Evolutionary conservation across 495 filamentous ascomycete species (phyloP), one percentile per base, ranked within the genome.

Genomic region (Hyaloscypha variabilis): DNA sequence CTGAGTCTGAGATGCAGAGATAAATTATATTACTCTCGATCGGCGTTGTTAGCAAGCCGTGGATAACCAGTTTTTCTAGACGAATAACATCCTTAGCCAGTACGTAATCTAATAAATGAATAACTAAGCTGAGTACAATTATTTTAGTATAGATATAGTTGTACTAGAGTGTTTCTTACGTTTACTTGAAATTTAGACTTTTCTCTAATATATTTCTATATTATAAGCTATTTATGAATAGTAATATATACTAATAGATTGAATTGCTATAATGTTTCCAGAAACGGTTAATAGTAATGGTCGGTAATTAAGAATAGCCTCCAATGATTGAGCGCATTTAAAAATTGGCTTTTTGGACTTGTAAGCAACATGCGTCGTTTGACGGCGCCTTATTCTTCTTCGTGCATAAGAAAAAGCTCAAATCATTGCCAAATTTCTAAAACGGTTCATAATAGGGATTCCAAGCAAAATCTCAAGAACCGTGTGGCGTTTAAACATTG

Each of bases 361-460:
- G 6, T 24, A 51, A 51, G 49, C 49, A 51, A 51, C 49, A 6
- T 51, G 49, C 49, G 49, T 51, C 49, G 49, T 51, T 5, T 51
- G 49, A 51, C 49, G 49, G 49, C 49, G 49, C 49, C 49, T 6
- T 51, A 17, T 4, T 51, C 6, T 51, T 5, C 6, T 51, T 17
- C 17, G 19, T 4, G 23, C 19, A 24, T 51, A 51, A n/a, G 6
- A 51, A 17, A n/a, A 19, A 51, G 49, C 49, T 51, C 19, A 51
- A 17, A 17, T 51, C 14, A 24, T 24, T 51, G 49, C 49, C 19
- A 17, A 51, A n/a, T 51, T 51, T 24, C 49, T 6, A 51, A 51
- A 51, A 51, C 49, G 49, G 49, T 51, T 51, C 6, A 51, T 51
- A 10, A 17, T 51, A 51, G 49, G 49, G 49, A 51, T 51, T 17